Evolutionary conservation across 768 basidiomycete species (phyloP), one percentile per base, ranked within the genome.

Genomic region (Pleurotus giganteus): DNA sequence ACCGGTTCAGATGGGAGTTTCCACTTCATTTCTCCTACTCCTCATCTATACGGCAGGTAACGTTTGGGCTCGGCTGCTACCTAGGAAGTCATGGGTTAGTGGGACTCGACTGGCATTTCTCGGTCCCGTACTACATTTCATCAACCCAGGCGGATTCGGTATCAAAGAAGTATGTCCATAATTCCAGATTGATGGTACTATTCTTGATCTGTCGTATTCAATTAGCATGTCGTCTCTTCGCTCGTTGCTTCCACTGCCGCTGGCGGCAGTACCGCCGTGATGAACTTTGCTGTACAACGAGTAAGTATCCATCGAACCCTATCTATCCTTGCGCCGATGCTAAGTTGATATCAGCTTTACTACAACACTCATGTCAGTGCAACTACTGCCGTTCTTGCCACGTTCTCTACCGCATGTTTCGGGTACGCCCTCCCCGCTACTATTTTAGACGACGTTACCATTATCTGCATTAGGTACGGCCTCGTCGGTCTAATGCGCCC

Each of bases 391-490:
- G 69, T 85, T 27, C 74, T 86, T 11, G 80, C 82, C 0, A 84
- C 82, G 0, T 85, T 85, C 66, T 85, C 82, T 2, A 83, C 83
- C 0, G 80, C 80, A 4, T 81, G 81, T 61, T 84, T 85, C 64
- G 82, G 82, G 75, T 83, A 58, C 53, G 74, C 57, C 8, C 0
- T 15, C 29, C 19, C 15, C 26, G 37, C 4, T 2, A 12, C 45
- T 17, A 8, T 45, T 11, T 11, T 11, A 23, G 41, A 39, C 19
- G n/a, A 32, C n/a, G n/a, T 24, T 43, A 43, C 26, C n/a, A n/a
- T n/a, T n/a, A 9, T 11, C 45, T 4, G 17, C 44, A 37, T 36
- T 39, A 83, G 82, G n/a, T 85, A 84, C 58, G 83, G 83, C 2
- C 65, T 86, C 5, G 81, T 82, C 2, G 84, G 85, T 2, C 59